Percentiles rank a stretch among this genome's conserved stretches.
Conservation (phyloP, 83 land plant species). For the Picea abies region DNA sequence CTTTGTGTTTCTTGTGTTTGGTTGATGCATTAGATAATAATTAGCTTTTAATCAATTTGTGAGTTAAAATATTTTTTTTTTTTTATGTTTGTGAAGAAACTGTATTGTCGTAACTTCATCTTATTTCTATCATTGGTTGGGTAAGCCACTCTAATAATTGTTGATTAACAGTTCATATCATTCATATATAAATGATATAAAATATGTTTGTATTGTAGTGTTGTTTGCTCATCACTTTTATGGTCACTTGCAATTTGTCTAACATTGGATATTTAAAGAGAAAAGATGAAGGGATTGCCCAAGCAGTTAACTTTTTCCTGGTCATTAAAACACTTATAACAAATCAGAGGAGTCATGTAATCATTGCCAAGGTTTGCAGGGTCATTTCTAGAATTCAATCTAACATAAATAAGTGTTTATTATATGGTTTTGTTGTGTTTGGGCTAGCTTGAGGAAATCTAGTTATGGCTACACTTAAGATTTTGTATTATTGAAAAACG, state of each 20-base stretch:
- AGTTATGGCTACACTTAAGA: background rate
- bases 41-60: background rate
- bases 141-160: too few relatives aligned
- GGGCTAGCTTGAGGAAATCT: background rate
- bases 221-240: background rate
- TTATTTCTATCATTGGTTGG: too few relatives aligned
- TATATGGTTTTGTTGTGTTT: background rate
- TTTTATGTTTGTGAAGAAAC: background rate
- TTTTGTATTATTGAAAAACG: too few relatives aligned
- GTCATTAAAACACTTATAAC: background rate
- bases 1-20: background rate
- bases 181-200: too few relatives aligned
- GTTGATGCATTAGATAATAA: background rate
- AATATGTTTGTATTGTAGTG: background rate
- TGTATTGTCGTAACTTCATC: too few relatives aligned
- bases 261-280: too few relatives aligned
- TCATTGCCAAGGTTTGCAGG: background rate
- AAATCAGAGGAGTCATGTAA: background rate
- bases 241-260: background rate
- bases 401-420: background rate
- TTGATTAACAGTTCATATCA: too few relatives aligned
- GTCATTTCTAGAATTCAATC: background rate
- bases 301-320: background rate
- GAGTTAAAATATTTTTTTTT: background rate
- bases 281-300: background rate